Evolutionary conservation across 139 green algal genomes (phyloP), one percentile per base, ranked within the genome.

Genomic region (Tetraselmis striata): DNA sequence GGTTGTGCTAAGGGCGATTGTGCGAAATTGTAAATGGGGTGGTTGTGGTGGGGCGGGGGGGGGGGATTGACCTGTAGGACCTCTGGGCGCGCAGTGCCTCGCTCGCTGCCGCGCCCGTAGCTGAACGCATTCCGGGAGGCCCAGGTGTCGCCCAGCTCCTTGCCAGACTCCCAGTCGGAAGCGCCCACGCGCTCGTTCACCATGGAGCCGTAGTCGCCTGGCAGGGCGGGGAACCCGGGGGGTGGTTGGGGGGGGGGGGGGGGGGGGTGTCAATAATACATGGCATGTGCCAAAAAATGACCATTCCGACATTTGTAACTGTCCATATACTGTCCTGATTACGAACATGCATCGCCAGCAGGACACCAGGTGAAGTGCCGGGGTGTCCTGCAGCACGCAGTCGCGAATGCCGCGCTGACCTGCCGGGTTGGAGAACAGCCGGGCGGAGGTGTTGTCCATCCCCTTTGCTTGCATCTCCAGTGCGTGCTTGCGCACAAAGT

Each of bases 101-200:
- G 88, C 88, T 95, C 93, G 1, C 59, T 84, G n/a, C 92, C 92
- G 59, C 87, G 83, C n/a, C 94, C 96, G 79, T 98, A 99, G 84
- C 88, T 95, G 92, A 97, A 99, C 22, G 95, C 87, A 85, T 99
- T 99, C 26, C 96, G 85, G 0, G 93, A 94, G 22, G 89, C 93
- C 96, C 96, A 99, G 0, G 96, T 99, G 84, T 95, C 92, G 0
- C 95, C 96, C 58, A 99, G 90, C 90, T 99, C 96, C 1, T 91
- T 86, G 11, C 94, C 91, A 59, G 89, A 88, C 81, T 95, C 88
- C 94, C 94, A 94, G 77, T 92, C 86, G 77, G 84, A 82, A 2
- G 90, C 84, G 0, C 96, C 96, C 31, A 99, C 94, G 2, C 96
- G 89, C 91, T 99, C 96, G 78, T 99, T 99, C 79, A 99, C 96